Percentiles rank a stretch among this genome's conserved stretches.
Conservation (phyloP, 345 rosid species). For the Erysimum cheiranthoides region DNA sequence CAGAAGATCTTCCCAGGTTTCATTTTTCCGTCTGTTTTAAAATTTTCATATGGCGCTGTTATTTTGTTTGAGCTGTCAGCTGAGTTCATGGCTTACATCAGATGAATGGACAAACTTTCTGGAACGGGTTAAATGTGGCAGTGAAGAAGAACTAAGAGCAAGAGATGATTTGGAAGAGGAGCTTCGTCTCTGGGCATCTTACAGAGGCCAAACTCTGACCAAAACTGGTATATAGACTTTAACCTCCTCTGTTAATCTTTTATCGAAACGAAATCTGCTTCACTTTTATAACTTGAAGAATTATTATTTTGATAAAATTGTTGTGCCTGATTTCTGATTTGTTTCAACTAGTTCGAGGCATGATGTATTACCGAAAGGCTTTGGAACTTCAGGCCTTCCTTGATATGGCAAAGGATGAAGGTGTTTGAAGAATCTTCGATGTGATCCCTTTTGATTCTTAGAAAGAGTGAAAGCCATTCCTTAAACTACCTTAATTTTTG, state of each 20-base stretch:
- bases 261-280: constrained; percentile 12
- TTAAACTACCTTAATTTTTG: constrained; percentile 30
- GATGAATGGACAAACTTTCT: constrained; percentile 85
- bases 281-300: constrained; percentile 8
- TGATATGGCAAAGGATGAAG: constrained; percentile 74
- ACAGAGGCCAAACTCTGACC: constrained; percentile 83
- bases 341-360: constrained; percentile 64
- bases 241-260: constrained; percentile 14
- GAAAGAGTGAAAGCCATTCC: constrained; percentile 23
- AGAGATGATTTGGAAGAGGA: constrained; percentile 54
- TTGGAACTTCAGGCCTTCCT: constrained; percentile 84
- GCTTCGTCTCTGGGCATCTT: constrained; percentile 86
- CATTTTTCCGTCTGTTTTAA: constrained; percentile 18
- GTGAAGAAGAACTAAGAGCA: constrained; percentile 61
- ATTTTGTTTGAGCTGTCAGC: constrained; percentile 31
- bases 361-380: constrained; percentile 86
- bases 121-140: constrained; percentile 55
- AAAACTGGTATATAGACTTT: constrained; percentile 64
- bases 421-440: constrained; percentile 40
- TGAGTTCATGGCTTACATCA: constrained; percentile 45
- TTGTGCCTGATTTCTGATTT: constrained; percentile 21
- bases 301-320: constrained; percentile 6
- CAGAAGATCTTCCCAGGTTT: constrained; percentile 85
- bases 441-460: constrained; percentile 9
- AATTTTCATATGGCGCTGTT: constrained; percentile 8